Conservation (phyloP, 371 early-diverging fungal genomes). For the Catenaria anguillulae region DNA sequence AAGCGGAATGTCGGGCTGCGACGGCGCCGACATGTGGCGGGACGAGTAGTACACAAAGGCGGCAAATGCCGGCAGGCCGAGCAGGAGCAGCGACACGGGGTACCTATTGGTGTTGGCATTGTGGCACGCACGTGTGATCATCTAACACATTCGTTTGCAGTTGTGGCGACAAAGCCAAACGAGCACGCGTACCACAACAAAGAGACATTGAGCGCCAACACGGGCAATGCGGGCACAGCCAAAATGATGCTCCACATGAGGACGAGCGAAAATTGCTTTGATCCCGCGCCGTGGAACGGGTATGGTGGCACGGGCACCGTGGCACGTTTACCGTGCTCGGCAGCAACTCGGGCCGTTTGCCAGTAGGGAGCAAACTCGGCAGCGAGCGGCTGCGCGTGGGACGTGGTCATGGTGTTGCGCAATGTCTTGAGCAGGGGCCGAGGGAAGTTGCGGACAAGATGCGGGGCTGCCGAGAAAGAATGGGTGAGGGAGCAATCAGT, state of each 20-base stretch:
- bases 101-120: not conserved
- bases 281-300: constrained; percentile 64
- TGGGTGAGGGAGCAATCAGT: too few species aligned
- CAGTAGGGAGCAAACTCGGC: not conserved
- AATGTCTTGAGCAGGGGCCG: too few species aligned
- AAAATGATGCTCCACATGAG: constrained; percentile 32
- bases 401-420: too few species aligned
- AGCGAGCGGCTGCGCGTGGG: not conserved
- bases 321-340: not conserved
- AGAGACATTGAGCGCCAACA: constrained; percentile 36
- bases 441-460: too few species aligned
- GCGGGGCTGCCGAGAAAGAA: too few species aligned
- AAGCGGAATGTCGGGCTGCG: constrained; percentile 25
- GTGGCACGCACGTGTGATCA: not conserved
- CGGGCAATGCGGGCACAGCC: constrained; percentile 42
- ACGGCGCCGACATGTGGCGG: not conserved
- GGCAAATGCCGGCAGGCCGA: constrained; percentile 53
- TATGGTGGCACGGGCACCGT: constrained; percentile 21
- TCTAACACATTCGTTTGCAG: not conserved
- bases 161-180: constrained; percentile 21
- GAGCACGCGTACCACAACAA: constrained; percentile 42
- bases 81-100: constrained; percentile 27
- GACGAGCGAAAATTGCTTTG: constrained; percentile 37
- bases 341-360: not conserved
- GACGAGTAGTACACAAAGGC: constrained; percentile 30